Evolutionary conservation across 1,139 yeast species (phyloP), one percentile per base, ranked within the genome.

Genomic region (Protomyces macrosporus): DNA sequence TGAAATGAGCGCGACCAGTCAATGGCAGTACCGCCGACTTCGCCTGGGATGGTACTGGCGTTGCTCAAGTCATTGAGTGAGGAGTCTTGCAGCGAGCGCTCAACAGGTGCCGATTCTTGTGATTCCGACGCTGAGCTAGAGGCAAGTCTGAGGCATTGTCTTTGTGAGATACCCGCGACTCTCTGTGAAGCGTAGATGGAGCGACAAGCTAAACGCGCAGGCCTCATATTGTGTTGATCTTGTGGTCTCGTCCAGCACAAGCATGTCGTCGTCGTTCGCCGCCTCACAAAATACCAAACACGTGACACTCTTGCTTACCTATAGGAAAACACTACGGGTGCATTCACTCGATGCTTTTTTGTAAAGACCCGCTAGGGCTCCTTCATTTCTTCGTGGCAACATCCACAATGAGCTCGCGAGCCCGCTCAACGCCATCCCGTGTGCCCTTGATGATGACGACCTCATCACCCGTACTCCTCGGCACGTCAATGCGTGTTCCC

Each of bases 1-100:
- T 82, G 86, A 75, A 84, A 89, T 0, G 95, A 86, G 52, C 82
- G 84, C 4, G 88, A 81, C 95, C 95, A 88, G 71, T 88, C 76
- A 5, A 57, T 50, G 14, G 60, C 63, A 16, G 16, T 16, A 10
- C 48, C 48, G 6, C 30, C 30, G 30, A 45, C 40, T 30, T 45
- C 52, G 33, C 59, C 59, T 10, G 48, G 48, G 32, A 42, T 42
- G 2, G 30, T 16, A 10, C 48, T 7, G 32, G 48, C 48, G 48
- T 34, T 32, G 36, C 23, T 50, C 9, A 50, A 10, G 36, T 50
- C 53, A 32, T 30, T 9, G 12, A 42, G 30, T 14, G 48, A 23
- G 32, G 48, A 42, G 32, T 42, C 48, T 7, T 42, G 48, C 32
- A 16, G 10, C 12, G 42, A 39, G 42, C 42, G 42, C 14, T 39